Percentiles rank a stretch among this genome's conserved stretches.
Conservation (phyloP, 345 rosid genomes). For the Eutrema yunnanense region DNA sequence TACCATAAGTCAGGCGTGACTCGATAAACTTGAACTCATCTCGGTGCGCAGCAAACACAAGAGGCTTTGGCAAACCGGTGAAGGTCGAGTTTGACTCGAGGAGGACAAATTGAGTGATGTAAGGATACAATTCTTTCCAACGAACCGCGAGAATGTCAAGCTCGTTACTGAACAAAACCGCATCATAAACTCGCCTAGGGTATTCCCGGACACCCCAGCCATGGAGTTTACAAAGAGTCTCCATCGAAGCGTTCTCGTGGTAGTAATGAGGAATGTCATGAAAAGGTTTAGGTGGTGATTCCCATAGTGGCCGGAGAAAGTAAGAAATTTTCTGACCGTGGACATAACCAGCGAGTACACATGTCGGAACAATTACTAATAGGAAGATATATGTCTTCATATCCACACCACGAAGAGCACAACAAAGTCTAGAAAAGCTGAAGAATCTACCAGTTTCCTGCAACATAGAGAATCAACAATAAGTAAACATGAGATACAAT, state of each 20-base stretch:
- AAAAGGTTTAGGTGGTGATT: constrained; percentile 74
- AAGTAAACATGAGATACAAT: background rate
- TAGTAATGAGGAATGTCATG: constrained; percentile 81
- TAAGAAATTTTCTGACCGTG: constrained; percentile 86
- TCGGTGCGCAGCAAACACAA: constrained; percentile 51
- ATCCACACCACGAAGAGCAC: constrained; percentile 87
- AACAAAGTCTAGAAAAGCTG: constrained; percentile 83
- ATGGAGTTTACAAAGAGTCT: constrained; percentile 74
- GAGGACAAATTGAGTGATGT: constrained; percentile 68
- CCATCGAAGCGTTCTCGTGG: constrained; percentile 76
- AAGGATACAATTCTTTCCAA: constrained; percentile 78
- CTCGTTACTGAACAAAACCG: constrained; percentile 82
- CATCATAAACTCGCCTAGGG: constrained; percentile 82
- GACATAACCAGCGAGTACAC: constrained; percentile 47
- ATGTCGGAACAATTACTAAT: constrained; percentile 63
- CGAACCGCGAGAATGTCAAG: constrained; percentile 68
- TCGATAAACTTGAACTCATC: constrained; percentile 64
- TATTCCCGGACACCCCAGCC: constrained; percentile 82
- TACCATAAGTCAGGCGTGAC: constrained; percentile 74
- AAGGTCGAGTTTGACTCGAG: constrained; percentile 82
- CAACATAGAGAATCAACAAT: constrained; percentile 5
- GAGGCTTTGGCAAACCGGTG: constrained; percentile 64
- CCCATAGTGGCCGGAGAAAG: constrained; percentile 82
- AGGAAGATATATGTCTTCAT: constrained; percentile 64
- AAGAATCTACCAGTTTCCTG: constrained; percentile 77